These are phyloP conservation scores for Catunica adiposa DNA, from an alignment of 2,329 filamentous ascomycete species.

Conservation along the genomic window DNA sequence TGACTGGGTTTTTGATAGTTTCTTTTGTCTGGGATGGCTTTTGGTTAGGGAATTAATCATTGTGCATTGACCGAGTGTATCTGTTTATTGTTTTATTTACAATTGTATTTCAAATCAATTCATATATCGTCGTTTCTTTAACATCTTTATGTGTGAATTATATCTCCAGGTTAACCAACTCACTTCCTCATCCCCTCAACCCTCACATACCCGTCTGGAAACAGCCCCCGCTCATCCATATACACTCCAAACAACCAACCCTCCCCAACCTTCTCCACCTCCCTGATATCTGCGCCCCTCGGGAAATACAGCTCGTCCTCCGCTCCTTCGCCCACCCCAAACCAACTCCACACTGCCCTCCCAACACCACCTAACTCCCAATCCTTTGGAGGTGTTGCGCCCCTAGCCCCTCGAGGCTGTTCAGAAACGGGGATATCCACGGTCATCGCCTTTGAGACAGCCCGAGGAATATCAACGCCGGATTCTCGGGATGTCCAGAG, in stretches of 20 bases:
- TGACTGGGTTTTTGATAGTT: background rate
- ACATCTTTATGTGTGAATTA: background rate
- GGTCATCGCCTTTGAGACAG: conserved; percentile 28
- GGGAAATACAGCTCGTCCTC: conserved; percentile 74
- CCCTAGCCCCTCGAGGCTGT: background rate
- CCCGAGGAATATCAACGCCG: conserved; percentile 2
- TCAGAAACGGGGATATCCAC: conserved; percentile 19
- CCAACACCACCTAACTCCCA: conserved; percentile 23
- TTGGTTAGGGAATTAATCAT: background rate
- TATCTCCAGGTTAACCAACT: background rate
- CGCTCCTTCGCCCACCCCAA: conserved; percentile 38
- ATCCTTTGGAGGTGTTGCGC: background rate
- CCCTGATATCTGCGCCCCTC: conserved; percentile 61
- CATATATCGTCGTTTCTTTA: background rate
- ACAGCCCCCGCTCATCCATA: conserved; percentile 62
- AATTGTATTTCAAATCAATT: background rate
- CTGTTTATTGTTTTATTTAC: background rate
- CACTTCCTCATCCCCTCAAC: conserved; percentile 18
- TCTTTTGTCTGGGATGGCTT: background rate
- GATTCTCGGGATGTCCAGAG: conserved; percentile 7
- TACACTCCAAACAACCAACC: conserved; percentile 85
- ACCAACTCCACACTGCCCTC: conserved; percentile 61
- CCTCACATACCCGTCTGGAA: conserved; percentile 62
- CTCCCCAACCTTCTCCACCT: conserved; percentile 74
- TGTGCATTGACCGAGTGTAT: background rate